Evolutionary conservation across 2,329 filamentous ascomycete species (phyloP).

Genomic region (Trichoderma sp.): DNA sequence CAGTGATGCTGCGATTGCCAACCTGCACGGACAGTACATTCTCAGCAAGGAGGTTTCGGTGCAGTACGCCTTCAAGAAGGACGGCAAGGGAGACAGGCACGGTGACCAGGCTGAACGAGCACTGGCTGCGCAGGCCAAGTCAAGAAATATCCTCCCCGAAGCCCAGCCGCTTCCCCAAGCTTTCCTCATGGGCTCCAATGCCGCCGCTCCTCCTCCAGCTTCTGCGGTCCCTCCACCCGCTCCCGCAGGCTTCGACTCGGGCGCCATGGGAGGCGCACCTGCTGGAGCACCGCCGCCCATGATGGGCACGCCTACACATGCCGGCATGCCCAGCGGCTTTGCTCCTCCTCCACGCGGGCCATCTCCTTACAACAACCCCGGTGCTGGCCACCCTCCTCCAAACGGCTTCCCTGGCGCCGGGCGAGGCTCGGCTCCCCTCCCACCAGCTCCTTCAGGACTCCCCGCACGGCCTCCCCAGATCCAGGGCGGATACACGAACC

Average conservation of each 20-base stretch:
- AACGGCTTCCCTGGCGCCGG: conserved; percentile 32
- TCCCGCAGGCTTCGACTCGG: conserved; percentile 44
- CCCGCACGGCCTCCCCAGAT: conserved; percentile 55
- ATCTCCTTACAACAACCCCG: conserved; percentile 42
- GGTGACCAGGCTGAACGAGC: conserved; percentile 92
- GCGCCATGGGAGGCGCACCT: conserved; percentile 37
- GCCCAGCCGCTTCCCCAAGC: conserved; percentile 75
- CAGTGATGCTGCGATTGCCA: conserved; percentile 85
- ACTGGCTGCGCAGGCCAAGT: conserved; percentile 88
- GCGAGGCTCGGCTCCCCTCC: conserved; percentile 46
- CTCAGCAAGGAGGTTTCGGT: conserved; percentile 97
- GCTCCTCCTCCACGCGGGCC: conserved; percentile 44
- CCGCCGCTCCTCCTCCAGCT: conserved; percentile 36
- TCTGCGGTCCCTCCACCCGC: conserved; percentile 32
- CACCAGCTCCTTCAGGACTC: conserved; percentile 54
- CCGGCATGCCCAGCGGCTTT: conserved; percentile 45
- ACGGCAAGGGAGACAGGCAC: conserved; percentile 94
- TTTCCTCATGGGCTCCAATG: conserved; percentile 55
- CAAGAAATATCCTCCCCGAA: conserved; percentile 87
- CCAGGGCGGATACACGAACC: conserved; percentile 51
- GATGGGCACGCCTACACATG: conserved; percentile 40
- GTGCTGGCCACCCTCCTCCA: conserved; percentile 35
- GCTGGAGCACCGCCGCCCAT: conserved; percentile 35
- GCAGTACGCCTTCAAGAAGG: conserved; percentile 99
- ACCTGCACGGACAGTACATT: conserved; percentile 95